Evolutionary conservation across 352 stramenopile genomes (phyloP).

Genomic region (Pythium grandisporangium): DNA sequence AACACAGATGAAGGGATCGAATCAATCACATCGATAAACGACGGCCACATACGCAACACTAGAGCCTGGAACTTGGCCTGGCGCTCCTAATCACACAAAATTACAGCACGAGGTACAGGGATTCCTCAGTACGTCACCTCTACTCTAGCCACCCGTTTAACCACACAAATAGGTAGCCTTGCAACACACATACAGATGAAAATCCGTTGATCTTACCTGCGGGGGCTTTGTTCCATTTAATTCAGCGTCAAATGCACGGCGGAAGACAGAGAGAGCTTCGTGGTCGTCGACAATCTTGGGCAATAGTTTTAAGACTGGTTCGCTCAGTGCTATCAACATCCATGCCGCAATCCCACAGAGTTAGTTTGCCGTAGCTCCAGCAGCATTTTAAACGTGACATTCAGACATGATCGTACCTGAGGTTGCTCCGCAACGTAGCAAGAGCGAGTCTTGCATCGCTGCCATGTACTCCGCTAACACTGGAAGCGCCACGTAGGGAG

Average conservation of each 20-base stretch:
- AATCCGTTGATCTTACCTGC: conserved; percentile 18
- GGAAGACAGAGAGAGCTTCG: conserved; percentile 49
- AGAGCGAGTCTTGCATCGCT: conserved; percentile 47
- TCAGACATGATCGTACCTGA: too few relatives aligned
- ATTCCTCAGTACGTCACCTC: too few relatives aligned
- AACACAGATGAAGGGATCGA: conserved; percentile 26
- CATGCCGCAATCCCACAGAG: too few relatives aligned
- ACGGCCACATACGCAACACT: conserved; percentile 72
- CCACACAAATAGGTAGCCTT: background rate
- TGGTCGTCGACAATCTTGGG: conserved; percentile 66
- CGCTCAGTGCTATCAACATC: too few relatives aligned
- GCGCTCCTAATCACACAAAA: conserved; percentile 26
- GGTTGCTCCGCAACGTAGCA: conserved; percentile 20
- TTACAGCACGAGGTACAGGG: too few relatives aligned
- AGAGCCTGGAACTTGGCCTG: conserved; percentile 56
- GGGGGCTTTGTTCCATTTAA: conserved; percentile 23
- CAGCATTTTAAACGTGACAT: too few relatives aligned
- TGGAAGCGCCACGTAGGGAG: conserved; percentile 48
- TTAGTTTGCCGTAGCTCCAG: too few relatives aligned
- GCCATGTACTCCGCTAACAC: conserved; percentile 70
- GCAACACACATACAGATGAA: background rate
- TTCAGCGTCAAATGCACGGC: conserved; percentile 46
- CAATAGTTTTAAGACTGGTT: conserved; percentile 59
- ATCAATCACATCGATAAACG: conserved; percentile 45
- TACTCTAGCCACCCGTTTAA: too few relatives aligned